Evolutionary conservation across 352 stramenopile genomes (phyloP), one percentile per base, ranked within the genome.

Genomic region (Globisporangium cystogenes): DNA sequence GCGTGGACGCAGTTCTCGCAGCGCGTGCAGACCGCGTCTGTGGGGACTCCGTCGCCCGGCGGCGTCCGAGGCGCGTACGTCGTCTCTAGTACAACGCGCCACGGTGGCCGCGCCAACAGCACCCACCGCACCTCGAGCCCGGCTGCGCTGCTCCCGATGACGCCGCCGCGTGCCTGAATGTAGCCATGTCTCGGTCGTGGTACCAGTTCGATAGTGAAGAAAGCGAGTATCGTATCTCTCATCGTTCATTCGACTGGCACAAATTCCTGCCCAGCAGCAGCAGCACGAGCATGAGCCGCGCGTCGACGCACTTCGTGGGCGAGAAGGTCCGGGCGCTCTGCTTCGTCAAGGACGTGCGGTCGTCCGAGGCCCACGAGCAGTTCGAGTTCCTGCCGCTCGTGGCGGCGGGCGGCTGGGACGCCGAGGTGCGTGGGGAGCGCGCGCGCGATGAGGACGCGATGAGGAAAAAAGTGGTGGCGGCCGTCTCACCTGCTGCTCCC

Each of bases 221-320:
- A 50, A 50, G 12, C 16, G 16, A 50, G 45, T 11, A 16, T 21
- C 16, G 7, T 1, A 41, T 7, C 18, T 8, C 15, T n/a, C n/a
- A n/a, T n/a, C n/a, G n/a, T n/a, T n/a, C n/a, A n/a, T n/a, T n/a
- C n/a, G n/a, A n/a, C n/a, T n/a, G n/a, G n/a, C n/a, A n/a, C n/a
- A n/a, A n/a, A n/a, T n/a, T n/a, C n/a, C 29, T 33, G 29, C 29
- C 5, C 29, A 57, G 48, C 53, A 49, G n/a, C 1, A 29, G n/a
- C n/a, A n/a, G n/a, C n/a, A 24, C 48, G 40, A 68, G 36, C 37
- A 53, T 52, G 53, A 59, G 50, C 14, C 52, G 57, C 42, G 51
- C 61, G 47, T 86, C 76, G 36, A 90, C 68, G 57, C 79, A 86
- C 60, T 86, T 86, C 46, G 69, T 86, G 56, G 64, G 64, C 45